These are phyloP conservation scores for Rauvolfia tetraphylla DNA, from an alignment of 257 asterid species.

Conservation along the genomic window DNA sequence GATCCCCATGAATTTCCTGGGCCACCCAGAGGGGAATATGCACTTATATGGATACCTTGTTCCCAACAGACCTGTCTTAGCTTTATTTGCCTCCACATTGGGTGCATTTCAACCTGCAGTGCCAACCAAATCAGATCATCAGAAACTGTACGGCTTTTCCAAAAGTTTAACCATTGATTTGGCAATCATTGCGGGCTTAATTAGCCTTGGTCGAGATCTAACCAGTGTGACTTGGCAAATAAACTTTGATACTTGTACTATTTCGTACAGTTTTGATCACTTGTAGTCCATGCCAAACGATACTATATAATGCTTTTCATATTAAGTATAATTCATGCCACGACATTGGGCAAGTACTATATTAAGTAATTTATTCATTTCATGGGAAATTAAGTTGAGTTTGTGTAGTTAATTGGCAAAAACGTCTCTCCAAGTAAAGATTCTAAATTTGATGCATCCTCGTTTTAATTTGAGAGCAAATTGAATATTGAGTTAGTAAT, in stretches of 20 bases:
- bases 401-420: too few relatives aligned
- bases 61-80: constrained; percentile 49
- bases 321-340: neutral
- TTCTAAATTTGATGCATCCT: too few relatives aligned
- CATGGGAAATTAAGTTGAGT: too few relatives aligned
- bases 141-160: neutral
- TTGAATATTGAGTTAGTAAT: too few relatives aligned
- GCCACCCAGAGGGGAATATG: constrained; percentile 77
- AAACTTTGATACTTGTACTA: neutral
- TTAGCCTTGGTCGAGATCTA: too few relatives aligned
- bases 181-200: neutral
- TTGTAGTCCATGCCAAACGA: too few relatives aligned
- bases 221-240: too few relatives aligned
- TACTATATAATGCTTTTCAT: too few relatives aligned
- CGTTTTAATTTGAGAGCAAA: too few relatives aligned
- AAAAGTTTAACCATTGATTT: neutral
- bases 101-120: constrained; percentile 84
- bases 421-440: too few relatives aligned
- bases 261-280: neutral
- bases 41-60: constrained; percentile 62
- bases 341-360: neutral
- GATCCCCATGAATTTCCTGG: constrained; percentile 89
- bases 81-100: constrained; percentile 83
- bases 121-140: neutral
- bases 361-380: too few relatives aligned